phyloP scores from a whole-genome alignment of 1,284 basidiomycete species.

The Tremellales sp. region DNA sequence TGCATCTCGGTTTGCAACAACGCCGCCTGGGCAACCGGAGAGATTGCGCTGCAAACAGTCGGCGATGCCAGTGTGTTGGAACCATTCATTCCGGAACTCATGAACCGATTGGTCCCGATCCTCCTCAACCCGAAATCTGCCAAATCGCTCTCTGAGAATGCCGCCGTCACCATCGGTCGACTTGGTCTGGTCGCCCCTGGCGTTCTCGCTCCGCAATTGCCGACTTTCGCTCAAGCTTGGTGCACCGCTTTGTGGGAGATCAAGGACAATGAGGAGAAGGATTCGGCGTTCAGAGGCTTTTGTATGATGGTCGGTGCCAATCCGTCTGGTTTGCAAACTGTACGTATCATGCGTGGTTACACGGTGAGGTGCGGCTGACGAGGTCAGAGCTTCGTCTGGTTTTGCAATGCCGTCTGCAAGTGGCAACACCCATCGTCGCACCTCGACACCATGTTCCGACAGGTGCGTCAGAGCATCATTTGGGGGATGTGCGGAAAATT shows the following conservation, averaged over 20 bases:
- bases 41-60: constrained; percentile 82
- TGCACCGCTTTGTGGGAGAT: constrained; percentile 97
- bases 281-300: constrained; percentile 96
- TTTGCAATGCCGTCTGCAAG: constrained; percentile 93
- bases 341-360: constrained; percentile 44
- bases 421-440: constrained; percentile 86
- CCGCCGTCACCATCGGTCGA: constrained; percentile 97
- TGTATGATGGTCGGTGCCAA: constrained; percentile 94
- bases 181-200: constrained; percentile 88
- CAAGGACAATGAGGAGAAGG: constrained; percentile 99
- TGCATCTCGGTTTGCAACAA: constrained; percentile 98
- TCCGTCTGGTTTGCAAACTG: constrained; percentile 83
- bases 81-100: constrained; percentile 81
- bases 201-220: constrained; percentile 82
- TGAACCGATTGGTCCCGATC: constrained; percentile 86
- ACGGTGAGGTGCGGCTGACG: constrained; percentile 3
- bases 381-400: constrained; percentile 77
- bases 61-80: constrained; percentile 55
- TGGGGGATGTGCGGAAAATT: not conserved
- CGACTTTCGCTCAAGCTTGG: constrained; percentile 91
- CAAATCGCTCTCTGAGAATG: constrained; percentile 93
- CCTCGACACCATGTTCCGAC: constrained; percentile 83
- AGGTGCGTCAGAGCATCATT: constrained; percentile 32
- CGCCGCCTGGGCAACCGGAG: constrained; percentile 98
- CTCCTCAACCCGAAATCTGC: constrained; percentile 85